These are phyloP conservation scores for Narthecium ossifragum DNA, from an alignment of 106 monocot genomes.

Conservation along the genomic window DNA sequence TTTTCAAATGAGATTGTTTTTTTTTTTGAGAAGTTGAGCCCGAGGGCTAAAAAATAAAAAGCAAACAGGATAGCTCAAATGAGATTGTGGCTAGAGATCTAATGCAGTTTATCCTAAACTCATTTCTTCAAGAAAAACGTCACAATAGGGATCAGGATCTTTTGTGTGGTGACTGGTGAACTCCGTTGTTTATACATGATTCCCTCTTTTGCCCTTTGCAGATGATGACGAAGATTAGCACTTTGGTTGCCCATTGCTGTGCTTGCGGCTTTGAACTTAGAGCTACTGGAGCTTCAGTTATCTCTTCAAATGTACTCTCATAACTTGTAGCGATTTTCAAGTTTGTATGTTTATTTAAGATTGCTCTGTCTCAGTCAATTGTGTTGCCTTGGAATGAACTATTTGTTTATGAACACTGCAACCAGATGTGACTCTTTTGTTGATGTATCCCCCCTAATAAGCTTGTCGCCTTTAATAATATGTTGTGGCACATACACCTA, in stretches of 20 bases:
- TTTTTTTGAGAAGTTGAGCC: too few species aligned
- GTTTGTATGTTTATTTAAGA: too few species aligned
- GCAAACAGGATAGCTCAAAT: neutral
- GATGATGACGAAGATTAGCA: slow-evolving; percentile 1
- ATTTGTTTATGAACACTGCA: neutral
- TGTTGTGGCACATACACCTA: too few species aligned
- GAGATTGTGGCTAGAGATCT: neutral
- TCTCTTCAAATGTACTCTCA: neutral
- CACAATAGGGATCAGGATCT: too few species aligned
- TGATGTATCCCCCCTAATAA: too few species aligned
- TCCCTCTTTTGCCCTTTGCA: neutral
- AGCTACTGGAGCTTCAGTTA: neutral
- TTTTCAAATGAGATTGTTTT: too few species aligned
- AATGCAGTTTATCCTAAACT: neutral
- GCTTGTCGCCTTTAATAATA: too few species aligned
- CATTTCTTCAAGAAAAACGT: too few species aligned
- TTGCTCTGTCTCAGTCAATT: neutral
- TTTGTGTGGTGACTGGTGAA: neutral
- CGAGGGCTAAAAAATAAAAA: neutral
- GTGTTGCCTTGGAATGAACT: neutral
- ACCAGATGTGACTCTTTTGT: neutral
- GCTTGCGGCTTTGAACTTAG: neutral
- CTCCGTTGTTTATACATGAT: neutral
- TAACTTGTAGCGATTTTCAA: neutral
- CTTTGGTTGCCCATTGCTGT: neutral